Conservation (phyloP, 148 eudicot genomes). For the Cornus suecica region DNA sequence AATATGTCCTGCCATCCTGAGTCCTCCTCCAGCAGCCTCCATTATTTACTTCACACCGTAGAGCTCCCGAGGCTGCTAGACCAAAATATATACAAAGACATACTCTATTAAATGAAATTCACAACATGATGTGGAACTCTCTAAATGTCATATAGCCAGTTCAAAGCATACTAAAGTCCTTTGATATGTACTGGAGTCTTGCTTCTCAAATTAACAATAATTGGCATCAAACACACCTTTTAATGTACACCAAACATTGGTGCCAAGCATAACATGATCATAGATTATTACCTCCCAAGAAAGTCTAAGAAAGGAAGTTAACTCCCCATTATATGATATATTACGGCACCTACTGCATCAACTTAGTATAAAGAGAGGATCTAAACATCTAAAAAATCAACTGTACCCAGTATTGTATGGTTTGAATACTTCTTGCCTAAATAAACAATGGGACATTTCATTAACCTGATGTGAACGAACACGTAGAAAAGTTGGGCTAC, state of each 20-base stretch:
- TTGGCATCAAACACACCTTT: background rate
- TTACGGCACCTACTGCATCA: background rate
- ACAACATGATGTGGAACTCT: background rate
- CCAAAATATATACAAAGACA: constrained; percentile 7
- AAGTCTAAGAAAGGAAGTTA: background rate
- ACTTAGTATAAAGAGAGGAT: too few species aligned
- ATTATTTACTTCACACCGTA: constrained; percentile 71
- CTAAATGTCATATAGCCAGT: background rate
- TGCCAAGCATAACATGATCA: background rate
- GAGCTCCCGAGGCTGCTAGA: constrained; percentile 61
- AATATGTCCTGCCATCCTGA: constrained; percentile 68
- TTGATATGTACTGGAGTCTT: constrained; percentile 2
- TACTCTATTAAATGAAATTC: background rate
- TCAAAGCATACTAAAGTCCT: background rate
- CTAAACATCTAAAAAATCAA: too few species aligned
- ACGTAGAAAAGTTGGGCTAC: background rate
- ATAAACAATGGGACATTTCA: too few species aligned
- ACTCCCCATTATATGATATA: background rate
- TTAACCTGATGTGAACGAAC: too few species aligned
- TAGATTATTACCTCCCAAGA: background rate
- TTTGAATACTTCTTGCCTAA: too few species aligned
- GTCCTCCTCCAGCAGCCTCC: constrained; percentile 92
- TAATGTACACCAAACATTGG: background rate
- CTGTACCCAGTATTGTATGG: too few species aligned
- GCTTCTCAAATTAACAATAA: background rate